Base-by-base conservation (phyloP, 108 stramenopile genomes). In the Fistulifera solaris region DNA sequence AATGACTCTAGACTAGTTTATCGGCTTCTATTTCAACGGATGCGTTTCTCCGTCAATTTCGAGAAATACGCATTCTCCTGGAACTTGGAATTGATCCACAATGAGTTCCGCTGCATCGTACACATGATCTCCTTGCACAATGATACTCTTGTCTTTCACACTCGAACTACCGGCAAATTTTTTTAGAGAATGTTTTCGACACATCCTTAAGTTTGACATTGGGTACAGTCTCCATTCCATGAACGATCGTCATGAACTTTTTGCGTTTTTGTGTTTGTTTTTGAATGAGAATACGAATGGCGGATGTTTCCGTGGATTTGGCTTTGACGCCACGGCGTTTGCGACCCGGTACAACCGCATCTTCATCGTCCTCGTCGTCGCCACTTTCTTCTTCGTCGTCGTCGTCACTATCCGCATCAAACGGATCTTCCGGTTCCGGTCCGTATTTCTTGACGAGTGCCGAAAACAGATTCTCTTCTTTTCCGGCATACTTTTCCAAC, bases 91-190 rank as follows among this genome's bases (percentile, higher is more conserved):
- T 52, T 93, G 86, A 1, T 59, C 55, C 23, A 95, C 81, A 62
- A 98, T 89, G 70, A 96, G 79, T 35, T 67, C 83, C 0, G 96
- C 96, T 17, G 93, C 81, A 47, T 94, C 96, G 46, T 91, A 92
- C 43, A 85, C 65, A 64, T 96, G 94, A 77, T 96, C 95, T 13
- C 97, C 97, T 73, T 98, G 97, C 28, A 98, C 83, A 38, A 94
- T 93, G 53, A 98, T 87, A 72, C 94, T 90, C 63, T 93, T 80
- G 65, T 95, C 91, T 73, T 95, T 96, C 7, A 98, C 95, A 45
- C 78, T 81, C 17, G 82, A 80, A 27, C 80, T 79, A 15, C 94
- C 95, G 21, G 96, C 95, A 67, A 98, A 98, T 52, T 80, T 71
- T 65, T n/a, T 91, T 90, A 15, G 82, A 80, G 55, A 96, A 94